These are phyloP conservation scores for Pyronema domesticum DNA, from an alignment of 495 filamentous ascomycete genomes.

Conservation along the genomic window DNA sequence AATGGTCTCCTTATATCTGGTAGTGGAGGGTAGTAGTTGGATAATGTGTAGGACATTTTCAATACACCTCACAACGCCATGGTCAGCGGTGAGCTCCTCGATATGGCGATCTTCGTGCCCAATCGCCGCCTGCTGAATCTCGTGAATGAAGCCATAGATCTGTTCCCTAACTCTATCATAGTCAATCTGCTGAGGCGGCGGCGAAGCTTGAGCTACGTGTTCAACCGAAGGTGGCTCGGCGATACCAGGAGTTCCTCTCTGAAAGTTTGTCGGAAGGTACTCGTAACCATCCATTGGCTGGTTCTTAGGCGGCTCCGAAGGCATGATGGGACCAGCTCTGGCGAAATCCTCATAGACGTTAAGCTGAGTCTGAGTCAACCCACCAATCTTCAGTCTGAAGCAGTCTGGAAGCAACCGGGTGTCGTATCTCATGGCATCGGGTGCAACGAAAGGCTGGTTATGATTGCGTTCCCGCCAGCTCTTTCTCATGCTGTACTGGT, in stretches of 20 bases:
- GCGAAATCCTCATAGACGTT: slow-evolving; percentile 93
- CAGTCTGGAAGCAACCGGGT: slow-evolving; percentile 67
- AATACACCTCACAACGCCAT: slow-evolving; percentile 16
- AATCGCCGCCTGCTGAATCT: slow-evolving; percentile 15
- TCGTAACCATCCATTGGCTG: slow-evolving; percentile 4
- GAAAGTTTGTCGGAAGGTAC: slow-evolving; percentile 4
- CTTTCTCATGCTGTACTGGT: slow-evolving; percentile 52
- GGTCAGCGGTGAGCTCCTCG: slow-evolving; percentile 18
- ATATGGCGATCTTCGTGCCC: slow-evolving; percentile 17
- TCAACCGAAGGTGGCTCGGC: neutral
- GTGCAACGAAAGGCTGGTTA: slow-evolving; percentile 59
- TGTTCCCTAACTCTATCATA: neutral
- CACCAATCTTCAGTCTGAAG: slow-evolving; percentile 57
- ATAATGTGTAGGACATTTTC: slow-evolving; percentile 16
- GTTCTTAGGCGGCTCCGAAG: neutral
- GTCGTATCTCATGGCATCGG: slow-evolving; percentile 64
- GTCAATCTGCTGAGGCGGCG: neutral
- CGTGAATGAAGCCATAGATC: neutral
- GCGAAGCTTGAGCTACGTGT: neutral
- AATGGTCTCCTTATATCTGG: slow-evolving; percentile 15
- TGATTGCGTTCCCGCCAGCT: slow-evolving; percentile 52
- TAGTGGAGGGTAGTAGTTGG: slow-evolving; percentile 11
- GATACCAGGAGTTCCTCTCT: slow-evolving; percentile 4
- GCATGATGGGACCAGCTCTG: neutral
- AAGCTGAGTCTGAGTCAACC: slow-evolving; percentile 80